Evolutionary conservation across 169 alveolate species (phyloP), one percentile per base, ranked within the genome.

Genomic region (Fabrea salina): DNA sequence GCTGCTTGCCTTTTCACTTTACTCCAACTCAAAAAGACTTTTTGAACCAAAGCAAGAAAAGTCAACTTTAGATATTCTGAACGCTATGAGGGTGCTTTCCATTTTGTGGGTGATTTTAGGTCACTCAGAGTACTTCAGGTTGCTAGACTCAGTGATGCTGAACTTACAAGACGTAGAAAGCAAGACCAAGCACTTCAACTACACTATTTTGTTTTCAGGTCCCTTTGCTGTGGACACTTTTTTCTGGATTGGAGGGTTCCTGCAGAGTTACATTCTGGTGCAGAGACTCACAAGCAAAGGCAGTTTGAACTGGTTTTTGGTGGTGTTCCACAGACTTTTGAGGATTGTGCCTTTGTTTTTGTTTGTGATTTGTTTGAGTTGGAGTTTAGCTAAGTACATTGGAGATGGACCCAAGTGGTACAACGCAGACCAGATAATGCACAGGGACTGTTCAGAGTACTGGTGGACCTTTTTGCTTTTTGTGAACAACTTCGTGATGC

Each of bases 381-480:
- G 67, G 67, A 2, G 40, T n/a, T 56, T 56, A n/a, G 27, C n/a
- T 25, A 16, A 56, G 30, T 56, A 56, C 30, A 56, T 56, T n/a
- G 67, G 67, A 22, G 3, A 61, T 33, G 75, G 75, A 1, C 75
- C 75, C 8, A 33, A 35, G 37, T 61, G 75, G 64, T 61, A 61
- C 3, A 30, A 11, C 16, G 53, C 53, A 16, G 53, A 61, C 11
- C 32, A 25, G 30, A 19, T 56, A 11, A 25, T 61, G 44, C 44
- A 61, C 37, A 30, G 53, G 54, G 75, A 35, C 27, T 88, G 93
- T 74, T 25, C 57, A 40, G 66, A 75, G 4, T 85, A 82, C 64
- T 88, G 90, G 90, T 88, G 91, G 89, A 79, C 84, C 8, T 50
- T 64, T 78, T 11, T 72, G n/a, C 16, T 86, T 2, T 89, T 75